These are phyloP conservation scores for Auricularia auricula-judae DNA, from an alignment of 768 basidiomycete genomes.

Conservation along the genomic window DNA sequence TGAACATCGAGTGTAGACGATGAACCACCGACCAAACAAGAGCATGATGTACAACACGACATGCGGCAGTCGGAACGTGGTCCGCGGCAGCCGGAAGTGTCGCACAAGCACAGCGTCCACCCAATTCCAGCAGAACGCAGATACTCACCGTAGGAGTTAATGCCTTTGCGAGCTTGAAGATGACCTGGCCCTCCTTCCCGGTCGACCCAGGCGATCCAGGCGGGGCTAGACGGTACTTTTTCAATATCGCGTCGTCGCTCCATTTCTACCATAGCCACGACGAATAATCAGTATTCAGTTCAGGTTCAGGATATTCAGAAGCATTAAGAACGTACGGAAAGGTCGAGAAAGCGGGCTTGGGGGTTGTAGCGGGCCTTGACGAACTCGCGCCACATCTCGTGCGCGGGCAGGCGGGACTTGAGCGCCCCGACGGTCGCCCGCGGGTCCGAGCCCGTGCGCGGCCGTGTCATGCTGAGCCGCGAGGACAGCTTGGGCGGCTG, in stretches of 20 bases:
- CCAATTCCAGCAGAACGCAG: too few species aligned
- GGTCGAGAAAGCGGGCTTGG: constrained; percentile 60
- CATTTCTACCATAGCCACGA: constrained; percentile 47
- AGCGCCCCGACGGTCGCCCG: neutral
- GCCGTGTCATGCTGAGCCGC: neutral
- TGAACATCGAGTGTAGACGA: too few species aligned
- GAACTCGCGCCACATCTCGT: constrained; percentile 69
- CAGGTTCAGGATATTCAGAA: neutral
- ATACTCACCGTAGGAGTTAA: constrained; percentile 20
- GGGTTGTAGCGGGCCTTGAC: constrained; percentile 64
- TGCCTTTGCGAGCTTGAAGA: constrained; percentile 78
- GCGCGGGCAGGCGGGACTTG: constrained; percentile 22
- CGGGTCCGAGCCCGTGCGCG: neutral
- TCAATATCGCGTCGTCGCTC: constrained; percentile 58
- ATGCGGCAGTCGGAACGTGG: too few species aligned
- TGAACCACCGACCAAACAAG: too few species aligned
- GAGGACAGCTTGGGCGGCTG: neutral
- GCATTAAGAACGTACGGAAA: constrained; percentile 49
- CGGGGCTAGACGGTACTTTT: constrained; percentile 55
- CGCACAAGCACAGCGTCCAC: too few species aligned
- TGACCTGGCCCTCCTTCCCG: constrained; percentile 58
- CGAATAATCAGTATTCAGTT: neutral
- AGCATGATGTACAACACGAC: too few species aligned
- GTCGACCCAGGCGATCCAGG: constrained; percentile 54
- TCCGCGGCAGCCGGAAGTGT: too few species aligned